Base-by-base conservation (phyloP, 2,329 filamentous ascomycete species). In the Lachnellula suecica region DNA sequence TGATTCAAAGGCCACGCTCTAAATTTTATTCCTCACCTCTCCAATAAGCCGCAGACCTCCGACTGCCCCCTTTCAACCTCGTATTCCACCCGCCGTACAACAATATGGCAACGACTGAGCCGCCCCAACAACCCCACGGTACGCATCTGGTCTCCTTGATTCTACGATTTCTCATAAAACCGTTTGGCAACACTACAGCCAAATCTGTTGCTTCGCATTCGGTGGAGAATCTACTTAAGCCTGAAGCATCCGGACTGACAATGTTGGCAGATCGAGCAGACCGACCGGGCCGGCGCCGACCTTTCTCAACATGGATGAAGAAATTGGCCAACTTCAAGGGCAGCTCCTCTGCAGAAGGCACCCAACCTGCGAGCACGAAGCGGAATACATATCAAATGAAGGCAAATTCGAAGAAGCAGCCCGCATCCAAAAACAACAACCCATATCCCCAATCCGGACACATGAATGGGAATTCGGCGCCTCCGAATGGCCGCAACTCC, bases 241-340 rank as follows among this genome's bases (percentile, higher is more conserved):
- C 31, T 23, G 27, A 27, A 17, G 24, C 17, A 44, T 19, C 35
- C 20, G 35, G 54, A 52, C 58, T 64, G 40, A 64, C 52, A 64
- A 68, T 72, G 57, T 62, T 19, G n/a, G 37, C 72, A 91, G 88
- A 91, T 70, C 82, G 84, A 61, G 78, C 85, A 61, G 75, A 75
- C 60, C 74, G 79, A 60, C 61, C 72, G 66, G 82, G 81, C 29
- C 88, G 91, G 60, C 87, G 91, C 63, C 85, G 89, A 59, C 93
- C 92, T 22, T 97, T 97, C 68, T 83, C 92, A 43, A 89, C 86
- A 61, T 95, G 93, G 88, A 91, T 99, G 77, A 96, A 92, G 78
- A 92, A 92, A 66, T 82, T 97, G 52, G 86, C 91, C 56, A 93
- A 87, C 69, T 87, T 96, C 72, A 97, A 96, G 71, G 70, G 67